Percentiles rank a stretch among this genome's conserved stretches.
These are phyloP conservation scores for Pleurostoma richardsiae DNA, from an alignment of 2,329 filamentous ascomycete genomes.

Conservation along the genomic window DNA sequence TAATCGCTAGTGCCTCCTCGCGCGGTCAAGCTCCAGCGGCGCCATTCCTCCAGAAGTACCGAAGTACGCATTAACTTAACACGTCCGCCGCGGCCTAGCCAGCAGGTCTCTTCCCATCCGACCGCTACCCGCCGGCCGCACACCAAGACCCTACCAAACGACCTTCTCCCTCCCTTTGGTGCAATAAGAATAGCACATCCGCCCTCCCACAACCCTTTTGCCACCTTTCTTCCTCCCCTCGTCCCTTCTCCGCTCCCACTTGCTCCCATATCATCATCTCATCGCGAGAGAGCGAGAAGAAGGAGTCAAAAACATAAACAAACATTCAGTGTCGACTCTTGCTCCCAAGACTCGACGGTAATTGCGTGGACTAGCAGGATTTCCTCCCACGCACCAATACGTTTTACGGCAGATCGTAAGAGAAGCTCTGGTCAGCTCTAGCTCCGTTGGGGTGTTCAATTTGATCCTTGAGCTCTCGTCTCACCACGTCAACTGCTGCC, in stretches of 20 bases:
- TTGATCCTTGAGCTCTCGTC: neutral
- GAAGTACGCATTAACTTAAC: neutral
- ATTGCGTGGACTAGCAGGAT: neutral
- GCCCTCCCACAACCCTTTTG: constrained; percentile 5
- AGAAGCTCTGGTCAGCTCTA: neutral
- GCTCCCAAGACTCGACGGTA: neutral
- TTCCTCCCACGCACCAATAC: neutral
- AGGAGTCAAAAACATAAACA: constrained; percentile 6
- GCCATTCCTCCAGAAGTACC: neutral
- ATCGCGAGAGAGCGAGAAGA: constrained; percentile 2
- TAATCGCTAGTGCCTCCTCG: neutral
- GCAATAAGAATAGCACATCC: constrained; percentile 17
- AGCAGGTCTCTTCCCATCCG: constrained; percentile 10
- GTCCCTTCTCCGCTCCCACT: neutral
- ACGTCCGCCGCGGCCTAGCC: constrained; percentile 6
- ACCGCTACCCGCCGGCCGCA: constrained; percentile 1
- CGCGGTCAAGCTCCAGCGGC: constrained; percentile 1
- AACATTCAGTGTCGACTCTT: constrained; percentile 2
- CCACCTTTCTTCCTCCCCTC: constrained; percentile 3
- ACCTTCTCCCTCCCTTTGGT: constrained; percentile 5
- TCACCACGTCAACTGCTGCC: neutral
- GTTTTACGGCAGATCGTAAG: neutral
- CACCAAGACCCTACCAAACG: constrained; percentile 10
- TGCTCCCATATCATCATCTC: constrained; percentile 4
- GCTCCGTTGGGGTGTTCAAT: neutral